phyloP scores from a whole-genome alignment of 2,329 filamentous ascomycete species.

The Alternaria viburni region DNA sequence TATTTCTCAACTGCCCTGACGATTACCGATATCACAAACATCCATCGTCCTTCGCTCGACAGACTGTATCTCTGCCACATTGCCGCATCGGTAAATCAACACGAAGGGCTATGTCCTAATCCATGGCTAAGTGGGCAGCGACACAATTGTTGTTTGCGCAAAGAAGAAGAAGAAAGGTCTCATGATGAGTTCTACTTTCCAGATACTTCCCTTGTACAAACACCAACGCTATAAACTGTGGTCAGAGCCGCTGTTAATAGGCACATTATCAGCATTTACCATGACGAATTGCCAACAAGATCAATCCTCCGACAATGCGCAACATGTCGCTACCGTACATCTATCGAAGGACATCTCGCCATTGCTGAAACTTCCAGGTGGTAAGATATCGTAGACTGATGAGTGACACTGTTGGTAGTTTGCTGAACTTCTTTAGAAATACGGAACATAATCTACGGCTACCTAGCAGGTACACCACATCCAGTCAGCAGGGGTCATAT shows the following conservation, averaged over 20 bases:
- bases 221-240: neutral
- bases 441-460: neutral
- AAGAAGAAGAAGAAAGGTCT: neutral
- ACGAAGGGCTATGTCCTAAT: neutral
- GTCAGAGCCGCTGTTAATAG: neutral
- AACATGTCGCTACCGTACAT: neutral
- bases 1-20: too few species aligned
- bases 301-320: fast-evolving
- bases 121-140: neutral
- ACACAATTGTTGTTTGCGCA: neutral
- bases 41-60: too few species aligned
- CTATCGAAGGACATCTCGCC: fast-evolving
- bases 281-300: neutral
- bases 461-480: neutral
- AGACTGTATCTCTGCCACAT: too few species aligned
- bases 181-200: neutral
- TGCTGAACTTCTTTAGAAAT: neutral
- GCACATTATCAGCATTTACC: neutral
- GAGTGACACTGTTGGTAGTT: neutral
- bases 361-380: neutral
- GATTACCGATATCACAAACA: too few species aligned
- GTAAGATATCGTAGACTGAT: neutral
- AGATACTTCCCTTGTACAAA: neutral
- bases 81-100: too few species aligned
- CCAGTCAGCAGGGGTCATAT: neutral